A percentile compares a stretch with the other conserved stretches of the same genome.
Conservation (phyloP, 441 rosid genomes). For the Arabidopsis lyrata region DNA sequence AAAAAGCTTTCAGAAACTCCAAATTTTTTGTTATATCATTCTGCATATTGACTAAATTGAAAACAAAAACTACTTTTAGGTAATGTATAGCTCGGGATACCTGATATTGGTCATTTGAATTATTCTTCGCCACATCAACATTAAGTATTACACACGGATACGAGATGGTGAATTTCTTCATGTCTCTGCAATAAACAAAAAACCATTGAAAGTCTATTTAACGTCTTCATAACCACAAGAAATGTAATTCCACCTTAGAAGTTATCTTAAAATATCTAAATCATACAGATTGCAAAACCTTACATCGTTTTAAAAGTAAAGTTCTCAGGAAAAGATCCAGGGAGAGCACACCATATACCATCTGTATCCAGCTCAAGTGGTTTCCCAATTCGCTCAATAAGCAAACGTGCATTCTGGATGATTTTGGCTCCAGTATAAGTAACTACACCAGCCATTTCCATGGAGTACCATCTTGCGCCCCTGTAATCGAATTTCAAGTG, state of each 20-base stretch:
- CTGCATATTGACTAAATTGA: slow-evolving; percentile 3
- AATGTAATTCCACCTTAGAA: background rate
- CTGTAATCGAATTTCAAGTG: slow-evolving; percentile 52
- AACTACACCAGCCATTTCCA: slow-evolving; percentile 99
- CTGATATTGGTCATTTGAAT: slow-evolving; percentile 99
- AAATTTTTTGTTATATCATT: slow-evolving; percentile 5
- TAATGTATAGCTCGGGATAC: slow-evolving; percentile 48
- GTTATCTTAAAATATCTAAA: slow-evolving; percentile 14
- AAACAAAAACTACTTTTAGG: slow-evolving; percentile 26
- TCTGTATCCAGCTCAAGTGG: slow-evolving; percentile 99
- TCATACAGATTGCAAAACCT: slow-evolving; percentile 45
- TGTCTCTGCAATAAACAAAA: slow-evolving; percentile 63
- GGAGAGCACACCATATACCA: slow-evolving; percentile 99
- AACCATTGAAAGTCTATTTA: slow-evolving; percentile 45
- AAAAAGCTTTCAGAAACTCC: slow-evolving; percentile 30
- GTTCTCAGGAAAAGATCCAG: slow-evolving; percentile 98
- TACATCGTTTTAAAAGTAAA: slow-evolving; percentile 94
- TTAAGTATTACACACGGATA: slow-evolving; percentile 99
- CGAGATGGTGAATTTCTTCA: slow-evolving; percentile 89
- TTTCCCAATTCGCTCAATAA: slow-evolving; percentile 96
- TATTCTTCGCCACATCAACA: slow-evolving; percentile 95
- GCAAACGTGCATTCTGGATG: slow-evolving; percentile 93
- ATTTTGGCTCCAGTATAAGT: slow-evolving; percentile 99
- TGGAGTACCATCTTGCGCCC: slow-evolving; percentile 99
- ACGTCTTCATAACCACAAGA: slow-evolving; percentile 31